Evolutionary conservation across 2,329 filamentous ascomycete genomes (phyloP).

Genomic region (Pezicula neosporulosa): DNA sequence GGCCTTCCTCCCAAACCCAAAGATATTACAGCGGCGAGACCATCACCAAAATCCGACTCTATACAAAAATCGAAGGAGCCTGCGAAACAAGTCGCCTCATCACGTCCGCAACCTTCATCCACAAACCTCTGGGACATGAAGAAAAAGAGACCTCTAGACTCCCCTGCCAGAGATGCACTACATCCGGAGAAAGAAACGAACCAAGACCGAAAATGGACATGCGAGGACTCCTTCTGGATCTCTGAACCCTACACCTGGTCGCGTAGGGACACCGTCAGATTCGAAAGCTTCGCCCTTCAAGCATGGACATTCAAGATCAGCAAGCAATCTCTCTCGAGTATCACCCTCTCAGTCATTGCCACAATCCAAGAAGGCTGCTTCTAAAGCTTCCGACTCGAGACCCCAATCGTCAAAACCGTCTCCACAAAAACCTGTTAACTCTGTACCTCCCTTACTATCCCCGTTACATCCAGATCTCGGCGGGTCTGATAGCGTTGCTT

Average conservation of each 20-base stretch:
- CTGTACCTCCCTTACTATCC: conserved; percentile 1
- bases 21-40: neutral
- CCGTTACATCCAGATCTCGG: conserved; percentile 1
- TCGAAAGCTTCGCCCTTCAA: neutral
- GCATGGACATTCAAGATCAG: neutral
- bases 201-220: neutral
- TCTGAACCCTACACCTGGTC: neutral
- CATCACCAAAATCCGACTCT: neutral
- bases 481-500: conserved; percentile 12
- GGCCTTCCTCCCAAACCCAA: conserved; percentile 4
- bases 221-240: neutral
- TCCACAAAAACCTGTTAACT: neutral
- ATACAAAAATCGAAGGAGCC: neutral
- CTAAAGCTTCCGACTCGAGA: neutral
- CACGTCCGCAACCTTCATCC: neutral
- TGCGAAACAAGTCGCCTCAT: neutral
- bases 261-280: neutral
- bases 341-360: neutral
- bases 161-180: neutral
- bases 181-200: conserved; percentile 1
- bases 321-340: neutral
- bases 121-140: conserved; percentile 1
- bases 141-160: neutral
- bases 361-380: neutral
- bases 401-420: neutral